Percentiles rank a stretch among this genome's conserved stretches.
Conservation (phyloP, 78 protist species). For the Anaeramoeba ignava region DNA sequence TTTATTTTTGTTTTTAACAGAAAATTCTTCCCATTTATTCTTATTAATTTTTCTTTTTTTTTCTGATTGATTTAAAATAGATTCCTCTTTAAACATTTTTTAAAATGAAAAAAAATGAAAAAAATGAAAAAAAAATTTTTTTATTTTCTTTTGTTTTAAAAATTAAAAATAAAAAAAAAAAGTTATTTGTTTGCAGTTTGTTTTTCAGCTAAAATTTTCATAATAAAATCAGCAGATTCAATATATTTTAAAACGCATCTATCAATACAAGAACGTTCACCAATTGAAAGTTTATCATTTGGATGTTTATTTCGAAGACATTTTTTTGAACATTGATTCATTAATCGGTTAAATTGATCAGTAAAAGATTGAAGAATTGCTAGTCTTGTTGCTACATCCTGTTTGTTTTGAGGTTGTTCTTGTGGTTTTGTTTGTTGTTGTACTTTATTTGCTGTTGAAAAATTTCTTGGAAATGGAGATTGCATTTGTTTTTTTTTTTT, state of each 20-base stretch:
- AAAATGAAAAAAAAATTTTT: slow-evolving; percentile 4
- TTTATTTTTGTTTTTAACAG: neutral
- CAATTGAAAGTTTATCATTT: neutral
- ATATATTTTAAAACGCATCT: neutral
- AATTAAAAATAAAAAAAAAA: neutral
- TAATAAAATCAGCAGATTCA: neutral
- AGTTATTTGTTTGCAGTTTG: neutral
- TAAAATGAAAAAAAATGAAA: neutral
- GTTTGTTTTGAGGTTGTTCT: neutral
- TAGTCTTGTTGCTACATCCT: slow-evolving; percentile 4
- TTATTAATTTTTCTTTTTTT: neutral
- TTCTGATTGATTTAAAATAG: neutral
- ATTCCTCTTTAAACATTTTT: neutral
- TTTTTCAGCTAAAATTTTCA: neutral
- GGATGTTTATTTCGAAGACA: neutral
- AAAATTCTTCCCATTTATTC: neutral
- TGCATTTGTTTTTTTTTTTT: neutral
- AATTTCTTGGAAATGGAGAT: neutral
- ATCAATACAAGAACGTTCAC: neutral
- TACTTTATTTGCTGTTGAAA: slow-evolving; percentile 4
- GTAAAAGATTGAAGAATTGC: neutral
- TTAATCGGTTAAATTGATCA: neutral
- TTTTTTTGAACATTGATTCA: slow-evolving; percentile 2
- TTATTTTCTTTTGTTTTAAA: neutral
- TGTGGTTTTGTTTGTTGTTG: neutral